Base-by-base conservation (phyloP, 2,329 filamentous ascomycete species). In the Aspergillus sp. region DNA sequence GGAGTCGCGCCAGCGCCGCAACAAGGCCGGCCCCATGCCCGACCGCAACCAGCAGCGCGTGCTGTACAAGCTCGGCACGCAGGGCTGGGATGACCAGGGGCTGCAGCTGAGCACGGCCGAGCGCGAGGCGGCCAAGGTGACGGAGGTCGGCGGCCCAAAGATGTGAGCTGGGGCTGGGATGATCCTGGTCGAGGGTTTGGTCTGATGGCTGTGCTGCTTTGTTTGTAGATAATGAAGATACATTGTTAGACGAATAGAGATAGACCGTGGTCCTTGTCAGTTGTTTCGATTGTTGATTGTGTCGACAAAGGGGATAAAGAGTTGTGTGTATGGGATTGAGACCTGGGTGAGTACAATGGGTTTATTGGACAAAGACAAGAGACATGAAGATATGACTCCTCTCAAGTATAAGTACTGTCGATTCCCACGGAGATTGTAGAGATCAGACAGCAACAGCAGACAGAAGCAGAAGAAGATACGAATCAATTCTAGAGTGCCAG, bases 11-110 rank as follows among this genome's bases (percentile, higher is more conserved):
- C 51, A 63, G 16, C 69, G 73, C 13, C 69, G 75, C 20, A 74
- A 74, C 16, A 73, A 72, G 57, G 49, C 60, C 8, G 63, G 68
- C 1, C 64, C 67, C 2, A 67, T 60, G 49, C 60, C 64, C 2
- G 63, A 63, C 16, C 69, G 73, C 13, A 65, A 71, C 32, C 54
- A 69, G 55, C 73, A 77, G 59, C 69, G 64, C 52, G 52, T 57
- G 7, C 61, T 75, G 36, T 76, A 74, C 60, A 63, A 68, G 52
- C 55, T 64, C 40, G 72, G 71, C 24, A 68, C 71, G 30, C 66
- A 73, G 45, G 70, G 69, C 8, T 77, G 75, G 75, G 69, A 75
- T 56, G 69, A 72, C 38, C 73, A 74, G 51, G 72, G 72, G 0
- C 56, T 74, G 52, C 69, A 72, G 56, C 64, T 69, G 42, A 73